Evolutionary conservation across 2,329 filamentous ascomycete genomes (phyloP).

Genomic region (Dactylellina drechsleri): DNA sequence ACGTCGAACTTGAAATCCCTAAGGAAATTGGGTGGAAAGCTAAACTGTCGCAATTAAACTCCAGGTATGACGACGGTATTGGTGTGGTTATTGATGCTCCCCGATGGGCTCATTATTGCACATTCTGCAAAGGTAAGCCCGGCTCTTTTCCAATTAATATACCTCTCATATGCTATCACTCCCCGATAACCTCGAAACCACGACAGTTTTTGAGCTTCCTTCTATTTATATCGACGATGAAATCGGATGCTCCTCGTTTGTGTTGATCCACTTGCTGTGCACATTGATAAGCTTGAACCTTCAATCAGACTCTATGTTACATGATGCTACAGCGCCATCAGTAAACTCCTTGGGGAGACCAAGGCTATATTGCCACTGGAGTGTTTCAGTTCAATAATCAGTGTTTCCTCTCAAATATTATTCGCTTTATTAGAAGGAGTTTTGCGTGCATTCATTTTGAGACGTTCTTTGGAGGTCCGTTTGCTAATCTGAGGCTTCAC

Average conservation of each 20-base stretch:
- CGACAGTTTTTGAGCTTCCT: no score
- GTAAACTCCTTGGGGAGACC: no score
- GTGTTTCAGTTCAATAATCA: neutral
- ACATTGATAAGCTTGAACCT: no score
- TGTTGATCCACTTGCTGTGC: neutral
- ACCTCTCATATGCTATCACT: neutral
- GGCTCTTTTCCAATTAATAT: neutral
- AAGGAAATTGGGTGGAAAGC: constrained; percentile 29
- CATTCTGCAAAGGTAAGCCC: constrained; percentile 47
- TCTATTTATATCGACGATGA: no score
- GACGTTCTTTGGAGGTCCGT: constrained; percentile 1
- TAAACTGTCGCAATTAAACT: constrained; percentile 48
- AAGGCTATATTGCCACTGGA: no score
- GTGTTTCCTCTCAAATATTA: no score
- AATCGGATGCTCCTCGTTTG: neutral
- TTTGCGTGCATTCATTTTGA: constrained; percentile 6
- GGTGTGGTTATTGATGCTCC: constrained; percentile 47
- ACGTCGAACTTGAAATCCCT: constrained; percentile 17
- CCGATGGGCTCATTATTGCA: constrained; percentile 54
- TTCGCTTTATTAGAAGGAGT: no score
- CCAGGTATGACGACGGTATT: constrained; percentile 48
- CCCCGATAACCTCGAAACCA: no score
- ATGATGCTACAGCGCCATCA: neutral
- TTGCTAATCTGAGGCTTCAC: constrained; percentile 23
- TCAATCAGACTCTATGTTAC: constrained; percentile 3